Conservation (phyloP, 2,329 filamentous ascomycete genomes). For the Coleophoma cylindrospora region DNA sequence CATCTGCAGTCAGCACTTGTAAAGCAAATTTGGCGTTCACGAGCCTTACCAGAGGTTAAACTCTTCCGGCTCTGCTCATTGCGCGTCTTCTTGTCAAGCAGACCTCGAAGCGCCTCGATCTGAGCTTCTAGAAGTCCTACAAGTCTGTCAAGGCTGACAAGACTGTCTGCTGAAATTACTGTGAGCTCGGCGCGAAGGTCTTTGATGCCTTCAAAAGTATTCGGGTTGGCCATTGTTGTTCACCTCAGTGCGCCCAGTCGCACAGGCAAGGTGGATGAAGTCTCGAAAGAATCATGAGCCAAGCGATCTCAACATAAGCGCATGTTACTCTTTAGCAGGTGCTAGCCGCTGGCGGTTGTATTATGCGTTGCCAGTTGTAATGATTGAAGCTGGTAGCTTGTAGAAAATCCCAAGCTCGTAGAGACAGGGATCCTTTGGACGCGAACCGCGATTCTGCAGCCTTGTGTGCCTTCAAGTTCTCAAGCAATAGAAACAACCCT, state of each 20-base stretch:
- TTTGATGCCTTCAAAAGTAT: constrained; percentile 72
- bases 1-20: neutral
- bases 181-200: constrained; percentile 82
- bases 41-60: constrained; percentile 58
- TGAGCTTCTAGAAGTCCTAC: constrained; percentile 61
- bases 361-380: too few species aligned
- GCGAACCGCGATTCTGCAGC: neutral
- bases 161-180: constrained; percentile 65
- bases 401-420: neutral
- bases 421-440: neutral
- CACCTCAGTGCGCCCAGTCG: constrained; percentile 16
- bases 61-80: constrained; percentile 70
- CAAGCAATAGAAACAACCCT: too few species aligned
- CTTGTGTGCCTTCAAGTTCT: neutral
- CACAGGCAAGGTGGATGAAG: constrained; percentile 4
- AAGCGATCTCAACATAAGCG: neutral
- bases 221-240: constrained; percentile 62
- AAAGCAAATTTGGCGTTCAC: constrained; percentile 12
- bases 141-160: constrained; percentile 66
- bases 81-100: constrained; percentile 71
- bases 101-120: constrained; percentile 60
- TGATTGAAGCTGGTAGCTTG: neutral
- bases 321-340: neutral
- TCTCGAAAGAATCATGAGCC: constrained; percentile 10
- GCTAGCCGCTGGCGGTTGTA: too few species aligned